Percentiles rank a stretch among this genome's conserved stretches.
phyloP scores from a whole-genome alignment of 495 filamentous ascomycete species.

The Xylaria grammica region DNA sequence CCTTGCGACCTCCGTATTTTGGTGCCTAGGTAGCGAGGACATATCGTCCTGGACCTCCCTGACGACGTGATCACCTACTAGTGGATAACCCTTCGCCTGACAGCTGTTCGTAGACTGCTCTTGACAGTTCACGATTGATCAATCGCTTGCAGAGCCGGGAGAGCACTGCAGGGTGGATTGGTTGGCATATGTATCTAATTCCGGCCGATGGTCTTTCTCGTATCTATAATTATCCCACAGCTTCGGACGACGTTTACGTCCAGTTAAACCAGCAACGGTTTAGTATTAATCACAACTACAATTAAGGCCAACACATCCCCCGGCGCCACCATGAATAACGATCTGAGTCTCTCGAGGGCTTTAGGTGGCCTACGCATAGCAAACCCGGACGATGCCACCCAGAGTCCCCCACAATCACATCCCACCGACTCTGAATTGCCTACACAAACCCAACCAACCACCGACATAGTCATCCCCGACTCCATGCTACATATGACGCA shows the following conservation, averaged over 20 bases:
- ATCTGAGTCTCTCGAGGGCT: slow-evolving; percentile 89
- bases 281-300: not conserved
- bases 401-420: slow-evolving; percentile 57
- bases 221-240: slow-evolving; percentile 11
- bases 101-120: slow-evolving; percentile 3
- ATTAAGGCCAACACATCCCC: not conserved
- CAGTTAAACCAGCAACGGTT: not conserved
- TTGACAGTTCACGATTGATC: slow-evolving; percentile 1
- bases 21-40: slow-evolving; percentile 16
- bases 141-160: slow-evolving; percentile 15
- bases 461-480: slow-evolving; percentile 24
- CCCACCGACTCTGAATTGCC: slow-evolving; percentile 37
- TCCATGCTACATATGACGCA: slow-evolving; percentile 28
- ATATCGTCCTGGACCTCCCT: slow-evolving; percentile 1
- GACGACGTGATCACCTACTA: slow-evolving; percentile 3
- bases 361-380: slow-evolving; percentile 95
- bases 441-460: slow-evolving; percentile 23
- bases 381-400: slow-evolving; percentile 86
- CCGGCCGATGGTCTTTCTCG: slow-evolving; percentile 12
- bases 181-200: slow-evolving; percentile 11
- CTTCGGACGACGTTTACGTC: not conserved
- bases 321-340: slow-evolving; percentile 74
- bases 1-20: slow-evolving; percentile 14
- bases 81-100: not conserved
- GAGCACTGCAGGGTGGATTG: slow-evolving; percentile 9